Conservation (phyloP, 2,329 filamentous ascomycete genomes). For the Penicillium sp. region DNA sequence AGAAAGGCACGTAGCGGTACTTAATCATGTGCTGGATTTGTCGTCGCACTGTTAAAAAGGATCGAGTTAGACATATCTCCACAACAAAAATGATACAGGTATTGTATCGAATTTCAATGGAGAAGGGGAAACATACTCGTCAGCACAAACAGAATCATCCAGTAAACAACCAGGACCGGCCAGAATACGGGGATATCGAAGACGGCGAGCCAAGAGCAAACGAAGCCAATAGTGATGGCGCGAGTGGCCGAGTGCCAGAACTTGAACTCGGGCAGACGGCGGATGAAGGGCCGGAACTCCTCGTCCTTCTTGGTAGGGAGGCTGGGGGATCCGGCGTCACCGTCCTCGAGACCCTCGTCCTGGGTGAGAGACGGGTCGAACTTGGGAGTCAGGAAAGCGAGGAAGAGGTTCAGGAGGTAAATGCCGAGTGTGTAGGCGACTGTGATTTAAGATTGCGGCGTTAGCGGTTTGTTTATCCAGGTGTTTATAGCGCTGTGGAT, state of each 20-base stretch:
- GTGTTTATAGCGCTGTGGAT: neutral
- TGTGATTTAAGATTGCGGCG: slow-evolving; percentile 38
- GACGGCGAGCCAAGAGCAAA: slow-evolving; percentile 88
- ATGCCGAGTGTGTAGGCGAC: slow-evolving; percentile 97
- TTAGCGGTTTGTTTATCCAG: slow-evolving; percentile 9
- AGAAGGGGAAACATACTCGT: slow-evolving; percentile 68
- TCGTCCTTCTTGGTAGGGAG: slow-evolving; percentile 95
- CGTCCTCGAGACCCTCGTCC: slow-evolving; percentile 96
- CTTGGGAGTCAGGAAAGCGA: slow-evolving; percentile 96
- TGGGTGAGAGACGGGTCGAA: slow-evolving; percentile 96
- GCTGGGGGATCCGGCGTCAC: slow-evolving; percentile 63
- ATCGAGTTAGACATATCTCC: slow-evolving; percentile 11
- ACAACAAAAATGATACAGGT: neutral
- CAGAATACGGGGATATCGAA: slow-evolving; percentile 99
- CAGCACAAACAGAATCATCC: slow-evolving; percentile 92
- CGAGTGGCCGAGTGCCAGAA: slow-evolving; percentile 97
- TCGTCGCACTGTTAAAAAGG: slow-evolving; percentile 71
- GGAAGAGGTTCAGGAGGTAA: slow-evolving; percentile 98
- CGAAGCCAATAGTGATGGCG: slow-evolving; percentile 77
- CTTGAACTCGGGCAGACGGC: slow-evolving; percentile 96
- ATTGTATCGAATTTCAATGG: neutral
- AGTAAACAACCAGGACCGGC: slow-evolving; percentile 97
- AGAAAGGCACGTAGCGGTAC: slow-evolving; percentile 96
- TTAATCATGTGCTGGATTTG: slow-evolving; percentile 99
- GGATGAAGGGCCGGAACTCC: slow-evolving; percentile 96